These are phyloP conservation scores for Selaginella tamariscina DNA, from an alignment of 75 land plant genomes.

Conservation along the genomic window DNA sequence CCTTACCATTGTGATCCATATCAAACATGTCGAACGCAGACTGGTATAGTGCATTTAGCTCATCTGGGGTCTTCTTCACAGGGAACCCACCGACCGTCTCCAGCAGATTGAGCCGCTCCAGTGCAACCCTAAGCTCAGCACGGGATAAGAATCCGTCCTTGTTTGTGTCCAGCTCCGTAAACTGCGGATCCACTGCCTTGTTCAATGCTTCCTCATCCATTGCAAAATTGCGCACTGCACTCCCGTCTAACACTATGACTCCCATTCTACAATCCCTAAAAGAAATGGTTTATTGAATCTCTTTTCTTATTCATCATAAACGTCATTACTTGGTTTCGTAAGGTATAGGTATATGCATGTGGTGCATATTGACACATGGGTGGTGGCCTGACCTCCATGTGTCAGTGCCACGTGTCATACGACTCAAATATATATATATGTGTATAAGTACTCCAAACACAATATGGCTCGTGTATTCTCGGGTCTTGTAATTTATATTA, in stretches of 20 bases:
- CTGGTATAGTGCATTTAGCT: slow-evolving; percentile 52
- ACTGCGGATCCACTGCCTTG: slow-evolving; percentile 26
- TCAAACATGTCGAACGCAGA: slow-evolving; percentile 63
- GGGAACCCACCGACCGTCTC: slow-evolving; percentile 53
- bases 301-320: too few relatives aligned
- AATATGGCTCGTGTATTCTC: too few relatives aligned
- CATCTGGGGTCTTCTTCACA: slow-evolving; percentile 31
- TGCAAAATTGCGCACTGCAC: slow-evolving; percentile 37
- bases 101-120: slow-evolving; percentile 47
- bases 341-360: too few relatives aligned
- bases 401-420: too few relatives aligned
- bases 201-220: slow-evolving; percentile 39
- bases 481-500: too few relatives aligned
- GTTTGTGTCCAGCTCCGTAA: slow-evolving; percentile 31
- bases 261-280: too few relatives aligned
- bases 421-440: too few relatives aligned
- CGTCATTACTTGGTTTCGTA: too few relatives aligned
- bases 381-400: too few relatives aligned
- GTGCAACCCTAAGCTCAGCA: slow-evolving; percentile 56
- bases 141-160: slow-evolving; percentile 56
- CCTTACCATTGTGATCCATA: slow-evolving; percentile 38
- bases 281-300: too few relatives aligned
- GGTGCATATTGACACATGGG: too few relatives aligned
- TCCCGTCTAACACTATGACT: slow-evolving; percentile 39
- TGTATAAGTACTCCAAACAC: too few relatives aligned